Evolutionary conservation across 495 filamentous ascomycete species (phyloP), one percentile per base, ranked within the genome.

Genomic region (Podospora comata): DNA sequence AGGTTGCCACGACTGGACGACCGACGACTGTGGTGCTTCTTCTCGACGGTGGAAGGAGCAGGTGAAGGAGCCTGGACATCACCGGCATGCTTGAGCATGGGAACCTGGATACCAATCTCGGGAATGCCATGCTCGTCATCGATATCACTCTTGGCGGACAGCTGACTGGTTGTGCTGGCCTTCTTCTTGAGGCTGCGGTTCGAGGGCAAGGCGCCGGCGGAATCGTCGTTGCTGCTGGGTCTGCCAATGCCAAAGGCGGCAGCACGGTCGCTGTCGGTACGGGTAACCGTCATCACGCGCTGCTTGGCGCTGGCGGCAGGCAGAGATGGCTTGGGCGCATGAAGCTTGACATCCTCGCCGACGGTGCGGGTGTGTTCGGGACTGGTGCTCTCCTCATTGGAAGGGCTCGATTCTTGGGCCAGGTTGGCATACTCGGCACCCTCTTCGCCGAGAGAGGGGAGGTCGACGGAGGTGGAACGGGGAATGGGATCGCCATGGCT

Each of bases 31-130:
- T 96, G 92, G 70, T 91, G 85, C 69, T 86, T 84, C 27, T 20
- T 88, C 32, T 83, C 79, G 20, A 85, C 77, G 44, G 82, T 82
- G 19, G 79, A 78, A 53, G 85, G 91, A 18, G 90, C 87, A 3
- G 94, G 92, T 0, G 96, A 94, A 0, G 95, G 95, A 15, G 95
- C 95, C 79, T 99, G 95, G 11, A 99, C 96, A 78, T 98, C 95
- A 57, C 95, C 95, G 54, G 93, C 94, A 79, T 96, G 88, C 48
- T 89, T 89, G 74, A 94, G 90, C 93, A 99, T 96, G 44, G 95
- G 96, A 23, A 98, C 94, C 72, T 92, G 86, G 74, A 88, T 84
- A 53, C 93, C 93, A 69, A 97, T 95, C 74, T 94, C 91, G 13
- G 93, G 94, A 69, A 97, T 96, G 15, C 94, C 94, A 68, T 90